Conservation (phyloP, 148 eudicot species). For the Nepenthes gracilis region DNA sequence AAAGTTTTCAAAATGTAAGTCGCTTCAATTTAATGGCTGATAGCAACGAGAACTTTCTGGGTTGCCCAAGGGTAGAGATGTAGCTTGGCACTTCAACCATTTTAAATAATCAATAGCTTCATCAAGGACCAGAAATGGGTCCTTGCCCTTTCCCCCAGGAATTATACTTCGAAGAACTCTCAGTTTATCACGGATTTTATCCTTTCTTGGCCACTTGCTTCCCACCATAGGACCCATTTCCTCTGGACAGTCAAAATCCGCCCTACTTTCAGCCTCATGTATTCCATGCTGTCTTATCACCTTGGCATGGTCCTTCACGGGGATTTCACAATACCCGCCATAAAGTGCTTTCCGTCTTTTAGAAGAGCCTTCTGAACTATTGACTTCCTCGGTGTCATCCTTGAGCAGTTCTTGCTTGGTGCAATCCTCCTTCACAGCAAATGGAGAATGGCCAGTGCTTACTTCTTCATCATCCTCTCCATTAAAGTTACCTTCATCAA, state of each 20-base stretch:
- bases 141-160: slow-evolving; percentile 39
- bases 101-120: slow-evolving; percentile 57
- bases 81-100: slow-evolving; percentile 38
- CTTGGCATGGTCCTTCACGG: slow-evolving; percentile 2
- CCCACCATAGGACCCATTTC: slow-evolving; percentile 15
- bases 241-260: slow-evolving; percentile 24
- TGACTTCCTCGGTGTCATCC: slow-evolving; percentile 23
- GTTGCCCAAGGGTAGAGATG: slow-evolving; percentile 20
- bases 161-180: slow-evolving; percentile 34
- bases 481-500: slow-evolving; percentile 13
- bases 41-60: slow-evolving; percentile 4
- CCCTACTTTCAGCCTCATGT: slow-evolving; percentile 12
- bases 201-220: slow-evolving; percentile 27
- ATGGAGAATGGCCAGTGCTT: slow-evolving; percentile 53
- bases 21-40: neutral
- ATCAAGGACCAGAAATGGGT: slow-evolving; percentile 54
- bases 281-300: slow-evolving; percentile 2
- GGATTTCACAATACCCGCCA: slow-evolving; percentile 25
- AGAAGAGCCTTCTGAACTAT: slow-evolving; percentile 22
- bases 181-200: slow-evolving; percentile 41
- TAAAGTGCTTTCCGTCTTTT: slow-evolving; percentile 46
- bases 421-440: too few relatives aligned
- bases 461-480: slow-evolving; percentile 42
- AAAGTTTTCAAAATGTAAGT: neutral
- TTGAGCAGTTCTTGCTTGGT: slow-evolving; percentile 4